These are phyloP conservation scores for Carex myosuroides DNA, from an alignment of 176 grass and related monocot genomes.

Conservation along the genomic window DNA sequence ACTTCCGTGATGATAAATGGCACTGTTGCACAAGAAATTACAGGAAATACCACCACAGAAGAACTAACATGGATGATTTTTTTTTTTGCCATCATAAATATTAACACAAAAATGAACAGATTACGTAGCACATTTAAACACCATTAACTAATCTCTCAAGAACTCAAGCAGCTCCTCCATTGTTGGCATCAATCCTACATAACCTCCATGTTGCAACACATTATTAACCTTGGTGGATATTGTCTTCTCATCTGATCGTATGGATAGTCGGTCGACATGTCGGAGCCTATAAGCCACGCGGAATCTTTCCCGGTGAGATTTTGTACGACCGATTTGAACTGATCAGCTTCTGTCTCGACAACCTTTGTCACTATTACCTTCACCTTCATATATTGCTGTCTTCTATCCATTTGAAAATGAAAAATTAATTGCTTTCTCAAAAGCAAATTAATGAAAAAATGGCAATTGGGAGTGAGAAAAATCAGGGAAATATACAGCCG, in stretches of 20 bases:
- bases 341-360: slow-evolving; percentile 24
- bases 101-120: background rate
- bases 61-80: background rate
- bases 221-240: background rate
- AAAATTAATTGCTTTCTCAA: background rate
- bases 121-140: background rate
- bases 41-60: background rate
- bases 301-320: slow-evolving; percentile 41
- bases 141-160: slow-evolving; percentile 23
- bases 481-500: background rate
- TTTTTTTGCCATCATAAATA: background rate
- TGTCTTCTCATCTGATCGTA: background rate
- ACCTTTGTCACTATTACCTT: slow-evolving; percentile 33
- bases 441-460: background rate
- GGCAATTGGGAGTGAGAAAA: background rate
- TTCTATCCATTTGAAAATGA: slow-evolving; percentile 18
- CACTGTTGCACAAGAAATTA: background rate
- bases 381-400: slow-evolving; percentile 28
- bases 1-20: background rate
- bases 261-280: background rate
- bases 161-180: slow-evolving; percentile 26
- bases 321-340: slow-evolving; percentile 47
- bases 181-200: slow-evolving; percentile 19
- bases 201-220: too few species aligned
- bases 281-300: slow-evolving; percentile 1